Evolutionary conservation across 768 basidiomycete species (phyloP), one percentile per base, ranked within the genome.

Genomic region (Boletus rubescentipes): DNA sequence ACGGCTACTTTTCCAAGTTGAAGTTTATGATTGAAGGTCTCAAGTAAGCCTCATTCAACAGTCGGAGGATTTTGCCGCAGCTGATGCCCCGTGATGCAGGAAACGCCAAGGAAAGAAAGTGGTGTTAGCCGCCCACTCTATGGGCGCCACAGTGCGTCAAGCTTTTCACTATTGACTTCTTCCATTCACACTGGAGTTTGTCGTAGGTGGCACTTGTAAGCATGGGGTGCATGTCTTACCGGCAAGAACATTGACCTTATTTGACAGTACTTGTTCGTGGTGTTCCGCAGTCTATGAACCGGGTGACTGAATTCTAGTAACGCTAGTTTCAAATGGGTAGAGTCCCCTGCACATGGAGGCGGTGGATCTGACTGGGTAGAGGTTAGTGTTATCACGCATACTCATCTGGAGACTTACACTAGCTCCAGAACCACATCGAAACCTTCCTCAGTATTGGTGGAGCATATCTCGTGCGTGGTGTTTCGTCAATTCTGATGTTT

Each of bases 361-460:
- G 96, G 93, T 14, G 96, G 95, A 3, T 73, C 83, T 8, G 74
- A 82, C 26, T 98, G 96, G 96, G 93, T 96, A 12, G 95, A 98
- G 77, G 92, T 91, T 56, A 11, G 46, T 37, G 18, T 29, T 29
- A 18, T 7, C 14, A 30, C 11, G 6, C 35, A 49, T 12, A 5
- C 9, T 30, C 8, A 15, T 44, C 21, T 15, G 20, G 46, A 53
- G 4, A 20, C 38, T 59, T 26, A 55, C 47, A 9, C 15, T 30
- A 10, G 51, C 46, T 51, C 6, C 43, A 91, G 87, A 80, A 88
- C 53, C 87, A 99, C 69, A 81, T 99, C 44, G 91, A 93, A 67
- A 81, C 89, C 0, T 88, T 89, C 64, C 79, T 95, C 29, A 83
- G 87, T 52, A 83, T 98, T 51, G 92, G 85, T 3, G 95, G 95